Percentiles rank a stretch among this genome's conserved stretches.
phyloP scores from a whole-genome alignment of 2,329 filamentous ascomycete species.

The Tolypocladium tropicale region DNA sequence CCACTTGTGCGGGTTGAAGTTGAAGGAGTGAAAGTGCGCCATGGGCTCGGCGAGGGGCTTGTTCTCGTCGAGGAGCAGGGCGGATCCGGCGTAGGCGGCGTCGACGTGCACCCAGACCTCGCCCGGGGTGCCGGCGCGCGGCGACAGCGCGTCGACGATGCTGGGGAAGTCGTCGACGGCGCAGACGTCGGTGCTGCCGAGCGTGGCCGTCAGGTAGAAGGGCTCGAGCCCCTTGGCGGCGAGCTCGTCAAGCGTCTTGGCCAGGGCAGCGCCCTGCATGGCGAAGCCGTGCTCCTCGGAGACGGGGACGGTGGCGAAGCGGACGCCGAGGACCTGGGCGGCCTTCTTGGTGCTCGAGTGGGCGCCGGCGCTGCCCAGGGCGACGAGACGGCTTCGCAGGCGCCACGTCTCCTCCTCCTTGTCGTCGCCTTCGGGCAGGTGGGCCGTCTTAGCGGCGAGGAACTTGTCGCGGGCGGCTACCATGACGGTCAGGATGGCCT shows the following conservation, averaged over 20 bases:
- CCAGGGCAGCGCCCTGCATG: conserved; percentile 56
- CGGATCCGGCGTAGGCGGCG: conserved; percentile 82
- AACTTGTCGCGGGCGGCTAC: conserved; percentile 79
- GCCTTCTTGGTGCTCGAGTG: conserved; percentile 85
- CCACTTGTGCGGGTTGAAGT: conserved; percentile 98
- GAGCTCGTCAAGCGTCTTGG: conserved; percentile 52
- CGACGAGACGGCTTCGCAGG: conserved; percentile 50
- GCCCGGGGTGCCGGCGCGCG: conserved; percentile 19
- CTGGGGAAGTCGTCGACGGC: conserved; percentile 72
- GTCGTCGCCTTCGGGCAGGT: conserved; percentile 41
- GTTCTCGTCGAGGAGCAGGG: conserved; percentile 73
- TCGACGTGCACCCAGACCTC: conserved; percentile 88
- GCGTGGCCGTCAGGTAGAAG: conserved; percentile 74
- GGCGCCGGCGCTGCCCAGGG: conserved; percentile 66
- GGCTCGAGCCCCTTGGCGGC: conserved; percentile 63
- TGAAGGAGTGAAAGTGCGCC: conserved; percentile 70
- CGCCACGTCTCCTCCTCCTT: conserved; percentile 62
- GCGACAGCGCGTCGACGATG: conserved; percentile 43
- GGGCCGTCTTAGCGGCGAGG: conserved; percentile 48
- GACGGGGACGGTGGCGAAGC: conserved; percentile 61
- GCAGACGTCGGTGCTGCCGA: conserved; percentile 84
- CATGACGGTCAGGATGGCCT: conserved; percentile 78
- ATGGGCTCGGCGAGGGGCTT: conserved; percentile 56
- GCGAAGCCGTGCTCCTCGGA: conserved; percentile 53
- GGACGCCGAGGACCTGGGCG: conserved; percentile 75